A percentile compares a stretch with the other conserved stretches of the same genome.
phyloP scores from a whole-genome alignment of 2,329 filamentous ascomycete genomes.

The Cladosporium sphaerospermum region DNA sequence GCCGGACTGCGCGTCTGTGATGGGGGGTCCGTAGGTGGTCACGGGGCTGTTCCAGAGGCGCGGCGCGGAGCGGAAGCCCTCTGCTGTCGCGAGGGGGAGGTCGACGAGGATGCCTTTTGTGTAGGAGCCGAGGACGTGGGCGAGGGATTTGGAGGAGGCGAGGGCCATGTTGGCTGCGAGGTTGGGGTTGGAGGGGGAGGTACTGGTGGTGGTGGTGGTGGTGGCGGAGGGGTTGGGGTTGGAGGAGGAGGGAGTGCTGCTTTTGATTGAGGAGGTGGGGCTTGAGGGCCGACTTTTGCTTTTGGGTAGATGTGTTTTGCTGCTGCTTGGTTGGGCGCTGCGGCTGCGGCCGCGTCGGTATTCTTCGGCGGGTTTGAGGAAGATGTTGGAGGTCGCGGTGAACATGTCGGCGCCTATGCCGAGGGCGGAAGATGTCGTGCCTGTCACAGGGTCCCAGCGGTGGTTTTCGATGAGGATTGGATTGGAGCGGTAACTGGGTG shows the following conservation, averaged over 20 bases:
- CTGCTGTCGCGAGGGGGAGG: constrained; percentile 6
- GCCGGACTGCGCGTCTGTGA: constrained; percentile 9
- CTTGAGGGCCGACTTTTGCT: background rate
- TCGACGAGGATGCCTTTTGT: constrained; percentile 8
- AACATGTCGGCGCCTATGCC: background rate
- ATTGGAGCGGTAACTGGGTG: background rate
- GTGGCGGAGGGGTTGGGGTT: background rate
- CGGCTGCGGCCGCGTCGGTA: constrained; percentile 6
- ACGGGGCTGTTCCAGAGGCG: constrained; percentile 9
- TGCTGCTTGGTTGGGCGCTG: background rate
- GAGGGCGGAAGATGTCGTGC: background rate
- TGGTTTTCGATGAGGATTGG: constrained; percentile 10
- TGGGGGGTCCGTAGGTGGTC: background rate
- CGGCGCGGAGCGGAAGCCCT: constrained; percentile 9
- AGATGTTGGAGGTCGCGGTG: background rate
- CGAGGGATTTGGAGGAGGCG: constrained; percentile 7
- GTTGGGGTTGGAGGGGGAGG: constrained; percentile 10
- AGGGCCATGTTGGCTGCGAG: constrained; percentile 7
- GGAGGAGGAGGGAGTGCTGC: background rate
- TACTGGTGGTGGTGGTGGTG: background rate
- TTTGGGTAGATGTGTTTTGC: background rate
- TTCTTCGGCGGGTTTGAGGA: constrained; percentile 8
- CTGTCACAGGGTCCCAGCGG: constrained; percentile 10
- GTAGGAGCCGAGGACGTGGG: constrained; percentile 4
- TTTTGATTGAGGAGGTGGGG: background rate